Evolutionary conservation across 2,329 filamentous ascomycete species (phyloP).

Genomic region (Penicillium sp.): DNA sequence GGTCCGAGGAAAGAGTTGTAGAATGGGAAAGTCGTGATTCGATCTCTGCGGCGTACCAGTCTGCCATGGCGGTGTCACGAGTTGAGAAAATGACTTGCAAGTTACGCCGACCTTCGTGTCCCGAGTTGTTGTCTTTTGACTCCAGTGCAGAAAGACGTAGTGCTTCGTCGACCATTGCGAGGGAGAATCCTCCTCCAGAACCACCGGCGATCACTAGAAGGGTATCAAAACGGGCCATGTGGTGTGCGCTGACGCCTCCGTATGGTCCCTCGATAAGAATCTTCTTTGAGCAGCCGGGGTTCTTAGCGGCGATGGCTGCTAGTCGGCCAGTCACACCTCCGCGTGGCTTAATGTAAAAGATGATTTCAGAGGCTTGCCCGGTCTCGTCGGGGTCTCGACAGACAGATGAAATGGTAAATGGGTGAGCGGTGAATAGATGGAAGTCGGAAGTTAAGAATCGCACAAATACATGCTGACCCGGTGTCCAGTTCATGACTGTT

Average conservation of each 20-base stretch:
- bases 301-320: slow-evolving; percentile 37
- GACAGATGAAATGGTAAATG: slow-evolving; percentile 57
- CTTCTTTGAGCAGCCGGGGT: slow-evolving; percentile 40
- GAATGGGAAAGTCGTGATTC: slow-evolving; percentile 21
- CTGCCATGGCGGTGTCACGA: slow-evolving; percentile 19
- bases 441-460: slow-evolving; percentile 48
- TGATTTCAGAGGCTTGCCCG: slow-evolving; percentile 39
- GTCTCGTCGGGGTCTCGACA: slow-evolving; percentile 28
- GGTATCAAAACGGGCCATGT: slow-evolving; percentile 43
- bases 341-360: slow-evolving; percentile 55
- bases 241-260: slow-evolving; percentile 48
- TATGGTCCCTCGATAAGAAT: slow-evolving; percentile 61
- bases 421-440: slow-evolving; percentile 50
- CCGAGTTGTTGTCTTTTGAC: slow-evolving; percentile 1
- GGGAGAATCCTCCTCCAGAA: slow-evolving; percentile 55
- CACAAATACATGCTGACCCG: slow-evolving; percentile 57
- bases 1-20: slow-evolving; percentile 9
- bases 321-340: slow-evolving; percentile 52
- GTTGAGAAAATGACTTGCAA: slow-evolving; percentile 26
- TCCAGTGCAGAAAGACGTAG: slow-evolving; percentile 17
- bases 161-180: slow-evolving; percentile 52
- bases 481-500: slow-evolving; percentile 47
- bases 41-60: slow-evolving; percentile 26
- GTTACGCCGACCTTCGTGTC: slow-evolving; percentile 5
- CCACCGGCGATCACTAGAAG: slow-evolving; percentile 56